These are phyloP conservation scores for Chalciporus piperatus DNA, from an alignment of 768 basidiomycete genomes.

Conservation along the genomic window DNA sequence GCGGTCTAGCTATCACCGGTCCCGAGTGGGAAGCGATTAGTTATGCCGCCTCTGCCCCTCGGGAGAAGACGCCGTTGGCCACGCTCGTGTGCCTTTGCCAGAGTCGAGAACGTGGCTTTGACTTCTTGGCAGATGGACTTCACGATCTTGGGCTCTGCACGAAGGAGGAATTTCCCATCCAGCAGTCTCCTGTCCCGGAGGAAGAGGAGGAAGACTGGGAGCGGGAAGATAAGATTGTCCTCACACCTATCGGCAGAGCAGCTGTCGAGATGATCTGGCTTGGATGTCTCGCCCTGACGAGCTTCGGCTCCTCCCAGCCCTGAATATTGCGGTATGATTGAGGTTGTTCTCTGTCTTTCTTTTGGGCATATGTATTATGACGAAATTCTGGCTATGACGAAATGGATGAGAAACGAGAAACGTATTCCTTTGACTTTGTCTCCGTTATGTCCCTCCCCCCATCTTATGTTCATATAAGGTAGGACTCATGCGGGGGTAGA, in stretches of 20 bases:
- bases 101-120: slow-evolving; percentile 63
- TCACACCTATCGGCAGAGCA: slow-evolving; percentile 49
- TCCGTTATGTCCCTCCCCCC: slow-evolving; percentile 3
- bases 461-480: background rate
- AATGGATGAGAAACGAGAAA: too few relatives aligned
- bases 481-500: too few relatives aligned
- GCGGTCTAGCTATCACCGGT: slow-evolving; percentile 66
- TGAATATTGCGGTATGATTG: too few relatives aligned
- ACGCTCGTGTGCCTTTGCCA: slow-evolving; percentile 58
- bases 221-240: slow-evolving; percentile 38
- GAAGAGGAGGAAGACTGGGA: slow-evolving; percentile 33
- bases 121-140: slow-evolving; percentile 79
- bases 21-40: slow-evolving; percentile 51
- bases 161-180: slow-evolving; percentile 18
- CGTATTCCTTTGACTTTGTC: background rate
- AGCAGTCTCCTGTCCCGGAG: slow-evolving; percentile 31
- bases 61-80: slow-evolving; percentile 35
- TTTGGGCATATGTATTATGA: too few relatives aligned
- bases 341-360: too few relatives aligned
- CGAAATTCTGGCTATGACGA: too few relatives aligned
- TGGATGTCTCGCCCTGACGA: slow-evolving; percentile 49
- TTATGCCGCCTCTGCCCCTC: slow-evolving; percentile 23
- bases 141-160: slow-evolving; percentile 68
- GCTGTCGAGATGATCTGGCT: slow-evolving; percentile 56
- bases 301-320: slow-evolving; percentile 32